phyloP scores from a whole-genome alignment of 805 yeast genomes.

The Ogataea nitratoaversa region DNA sequence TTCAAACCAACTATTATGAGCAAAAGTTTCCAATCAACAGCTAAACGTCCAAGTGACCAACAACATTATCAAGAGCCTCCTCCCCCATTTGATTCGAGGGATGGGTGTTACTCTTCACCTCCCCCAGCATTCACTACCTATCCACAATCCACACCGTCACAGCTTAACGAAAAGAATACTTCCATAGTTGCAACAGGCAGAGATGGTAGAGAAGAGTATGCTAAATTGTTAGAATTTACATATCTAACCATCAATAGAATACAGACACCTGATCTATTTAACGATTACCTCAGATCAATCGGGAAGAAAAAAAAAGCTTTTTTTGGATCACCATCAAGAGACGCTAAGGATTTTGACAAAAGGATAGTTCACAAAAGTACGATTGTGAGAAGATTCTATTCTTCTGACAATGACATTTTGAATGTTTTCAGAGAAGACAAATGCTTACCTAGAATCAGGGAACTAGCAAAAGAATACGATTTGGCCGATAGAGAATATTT shows the following conservation, averaged over 20 bases:
- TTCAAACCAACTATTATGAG: too few species aligned
- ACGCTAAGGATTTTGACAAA: conserved; percentile 10
- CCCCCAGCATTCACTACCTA: conserved; percentile 9
- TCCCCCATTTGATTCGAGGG: conserved; percentile 1
- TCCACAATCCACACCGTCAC: neutral
- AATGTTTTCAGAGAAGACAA: conserved; percentile 12
- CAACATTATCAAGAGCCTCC: conserved; percentile 1
- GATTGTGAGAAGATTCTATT: conserved; percentile 11
- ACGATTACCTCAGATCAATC: conserved; percentile 16
- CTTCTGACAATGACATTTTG: conserved; percentile 17
- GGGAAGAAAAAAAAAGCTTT: conserved; percentile 18
- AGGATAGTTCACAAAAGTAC: conserved; percentile 8
- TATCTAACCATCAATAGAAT: conserved; percentile 19
- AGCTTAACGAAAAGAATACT: conserved; percentile 1
- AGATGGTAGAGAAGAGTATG: conserved; percentile 19
- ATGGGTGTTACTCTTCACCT: conserved; percentile 1
- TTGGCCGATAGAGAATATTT: conserved; percentile 16
- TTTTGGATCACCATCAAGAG: conserved; percentile 17
- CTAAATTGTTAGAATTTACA: conserved; percentile 12
- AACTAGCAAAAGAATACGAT: conserved; percentile 16
- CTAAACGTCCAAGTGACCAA: neutral
- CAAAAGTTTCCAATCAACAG: neutral
- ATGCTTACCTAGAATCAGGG: conserved; percentile 19
- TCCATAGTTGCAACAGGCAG: conserved; percentile 4
- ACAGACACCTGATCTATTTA: conserved; percentile 22